Evolutionary conservation across 2,329 filamentous ascomycete genomes (phyloP), one percentile per base, ranked within the genome.

Genomic region (Trichoderma atrobrunneum): DNA sequence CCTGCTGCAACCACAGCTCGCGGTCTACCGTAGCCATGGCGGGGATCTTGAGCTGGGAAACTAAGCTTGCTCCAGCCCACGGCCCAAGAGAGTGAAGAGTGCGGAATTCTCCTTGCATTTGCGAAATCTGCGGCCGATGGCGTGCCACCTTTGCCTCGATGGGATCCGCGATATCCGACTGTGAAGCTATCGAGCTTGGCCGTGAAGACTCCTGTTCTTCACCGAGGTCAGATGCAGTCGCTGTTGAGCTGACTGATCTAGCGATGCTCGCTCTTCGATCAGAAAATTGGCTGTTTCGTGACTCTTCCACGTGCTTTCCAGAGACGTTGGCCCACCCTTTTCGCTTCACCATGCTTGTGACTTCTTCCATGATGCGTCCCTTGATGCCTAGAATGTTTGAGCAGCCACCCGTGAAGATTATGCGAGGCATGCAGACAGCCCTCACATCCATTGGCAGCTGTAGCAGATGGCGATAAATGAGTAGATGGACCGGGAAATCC

Each of bases 401-500:
- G 62, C 92, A 92, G 2, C 94, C 94, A 36, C 96, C 96, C 0
- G 91, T 92, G 78, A 99, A 92, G 18, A 97, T 85, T 60, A 98
- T 92, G 51, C 95, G 92, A 1, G 94, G 91, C 90, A 98, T 96
- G 80, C 95, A 98, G 5, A 91, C 83, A 1, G 92, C 91, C 28
- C 96, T 90, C 5, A 95, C 90, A 80, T 99, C 96, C 5, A 95
- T 83, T 0, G 94, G 93, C 1, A 98, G 85, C 8, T 89, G 86
- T 1, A 97, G 85, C 1, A 99, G 87, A 48, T 90, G 88, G 68
- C 89, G 88, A 81, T 97, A 97, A 3, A 97, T 85, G 10, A 98
- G 86, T 14, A 90, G 79, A 66, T 93, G 93, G 1, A 98, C 78
- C 0, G 95, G 91, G 21, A 93, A 87, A 75, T 98, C 95, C 76